Evolutionary conservation across 108 stramenopile genomes (phyloP).

Genomic region (Schizochytrium sp.): DNA sequence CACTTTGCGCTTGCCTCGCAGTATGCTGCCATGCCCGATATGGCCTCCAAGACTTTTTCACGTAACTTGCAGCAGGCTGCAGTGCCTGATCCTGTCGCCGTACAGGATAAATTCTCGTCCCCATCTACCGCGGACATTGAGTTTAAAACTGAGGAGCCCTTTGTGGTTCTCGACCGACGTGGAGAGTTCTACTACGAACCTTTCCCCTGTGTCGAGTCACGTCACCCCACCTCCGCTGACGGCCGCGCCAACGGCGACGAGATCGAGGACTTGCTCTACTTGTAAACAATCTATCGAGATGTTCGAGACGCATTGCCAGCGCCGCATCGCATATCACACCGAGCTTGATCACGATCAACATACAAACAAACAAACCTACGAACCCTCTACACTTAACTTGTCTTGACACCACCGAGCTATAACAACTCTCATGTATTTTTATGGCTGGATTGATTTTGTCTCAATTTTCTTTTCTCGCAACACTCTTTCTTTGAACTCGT

Average conservation of each 20-base stretch:
- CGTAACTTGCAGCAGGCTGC: background rate
- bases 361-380: background rate
- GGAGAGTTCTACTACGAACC: conserved; percentile 42
- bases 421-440: too few relatives aligned
- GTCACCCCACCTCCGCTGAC: background rate
- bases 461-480: too few relatives aligned
- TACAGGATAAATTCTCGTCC: background rate
- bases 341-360: background rate
- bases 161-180: background rate
- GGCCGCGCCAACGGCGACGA: conserved; percentile 12
- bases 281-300: background rate
- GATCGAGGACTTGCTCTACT: conserved; percentile 24
- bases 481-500: too few relatives aligned
- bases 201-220: background rate
- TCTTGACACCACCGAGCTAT: too few relatives aligned
- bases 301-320: background rate
- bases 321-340: background rate
- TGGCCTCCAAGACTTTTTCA: too few relatives aligned
- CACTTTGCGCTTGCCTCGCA: too few relatives aligned
- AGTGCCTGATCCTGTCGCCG: background rate
- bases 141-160: conserved; percentile 9
- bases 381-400: too few relatives aligned
- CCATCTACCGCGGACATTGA: background rate
- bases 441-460: too few relatives aligned
- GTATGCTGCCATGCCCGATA: too few relatives aligned